Base-by-base conservation (phyloP, 148 eudicot genomes). In the Persicaria maculosa region DNA sequence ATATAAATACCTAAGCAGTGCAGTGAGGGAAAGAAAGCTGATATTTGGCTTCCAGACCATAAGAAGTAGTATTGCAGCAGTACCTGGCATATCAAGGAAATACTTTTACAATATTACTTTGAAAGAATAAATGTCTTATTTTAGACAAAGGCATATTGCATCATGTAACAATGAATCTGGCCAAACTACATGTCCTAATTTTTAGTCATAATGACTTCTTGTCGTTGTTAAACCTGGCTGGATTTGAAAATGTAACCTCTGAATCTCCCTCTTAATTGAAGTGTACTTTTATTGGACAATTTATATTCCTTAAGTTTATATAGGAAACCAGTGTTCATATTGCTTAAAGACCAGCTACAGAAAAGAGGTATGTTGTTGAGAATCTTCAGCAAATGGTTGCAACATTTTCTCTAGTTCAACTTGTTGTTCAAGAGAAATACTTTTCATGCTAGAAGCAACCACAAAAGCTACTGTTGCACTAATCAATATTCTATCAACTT, bases 41-140 rank as follows among this genome's bases (percentile, higher is more conserved):
- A 92, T 83, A 61, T 85, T 81, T 67, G 93, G 93, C 74, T 89
- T 85, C 99, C 99, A 95, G 76, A 83, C 96, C 80, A 92, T 81
- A 76, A 92, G 79, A 74, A 95, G 99, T 53, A 95, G 85, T 90
- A 95, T 90, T 47, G 84, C 94, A 78, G 96, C 97, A 79, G 97
- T 95, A 80, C 99, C 99, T 95, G 78, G 71, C 68, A 76, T 68
- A 72, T 47, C 47, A 72, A 50, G 9, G 36, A 69, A 76, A 76
- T 16, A 45, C 47, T 52, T 46, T 55, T 50, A 70, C 50, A 77
- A 44, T 40, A 43, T 20, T 57, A 43, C 69, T 61, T 15, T 43
- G 19, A 65, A 4, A 14, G 14, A 36, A 40, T 55, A 40, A 65
- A 31, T 31, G 40, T 31, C 40, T 31, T 31, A 6, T 55, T 55